These are phyloP conservation scores for Westerdykella sp. DNA, from an alignment of 2,329 filamentous ascomycete species.

Conservation along the genomic window DNA sequence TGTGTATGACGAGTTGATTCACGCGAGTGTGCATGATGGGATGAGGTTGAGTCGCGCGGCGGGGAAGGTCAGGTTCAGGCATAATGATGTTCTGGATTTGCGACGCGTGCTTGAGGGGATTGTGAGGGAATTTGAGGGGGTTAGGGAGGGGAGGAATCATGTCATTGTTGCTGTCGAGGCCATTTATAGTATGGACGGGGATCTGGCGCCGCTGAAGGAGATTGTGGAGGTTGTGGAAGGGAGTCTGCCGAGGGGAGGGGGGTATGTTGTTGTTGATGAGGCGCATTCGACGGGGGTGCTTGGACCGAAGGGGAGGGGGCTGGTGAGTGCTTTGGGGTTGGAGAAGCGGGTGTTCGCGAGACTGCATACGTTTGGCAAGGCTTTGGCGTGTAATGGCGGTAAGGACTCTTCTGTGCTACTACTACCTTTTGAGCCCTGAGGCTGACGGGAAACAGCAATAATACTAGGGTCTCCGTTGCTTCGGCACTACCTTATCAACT, in stretches of 20 bases:
- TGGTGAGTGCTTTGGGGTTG: conserved; percentile 52
- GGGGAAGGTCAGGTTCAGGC: conserved; percentile 46
- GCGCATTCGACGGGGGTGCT: conserved; percentile 59
- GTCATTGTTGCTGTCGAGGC: conserved; percentile 28
- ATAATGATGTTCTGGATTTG: conserved; percentile 46
- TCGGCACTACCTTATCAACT: conserved; percentile 34
- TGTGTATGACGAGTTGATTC: conserved; percentile 67
- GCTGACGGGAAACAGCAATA: conserved; percentile 17
- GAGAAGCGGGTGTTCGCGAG: conserved; percentile 53
- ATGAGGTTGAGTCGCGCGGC: conserved; percentile 59
- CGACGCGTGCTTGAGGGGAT: conserved; percentile 21
- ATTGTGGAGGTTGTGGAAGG: conserved; percentile 54
- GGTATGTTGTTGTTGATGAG: conserved; percentile 59
- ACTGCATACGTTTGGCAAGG: conserved; percentile 62
- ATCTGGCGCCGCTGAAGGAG: conserved; percentile 56
- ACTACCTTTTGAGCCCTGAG: not conserved
- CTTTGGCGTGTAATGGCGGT: conserved; percentile 65
- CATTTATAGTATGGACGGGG: conserved; percentile 72
- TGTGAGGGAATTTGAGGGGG: conserved; percentile 21
- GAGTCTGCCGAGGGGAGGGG: conserved; percentile 53
- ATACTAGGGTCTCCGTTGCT: conserved; percentile 26
- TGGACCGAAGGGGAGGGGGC: conserved; percentile 49
- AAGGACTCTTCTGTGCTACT: conserved; percentile 16
- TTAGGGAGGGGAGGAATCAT: conserved; percentile 27
- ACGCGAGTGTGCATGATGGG: conserved; percentile 70